Evolutionary conservation across 1,284 basidiomycete species (phyloP).

Genomic region (Amylostereum areolatum): DNA sequence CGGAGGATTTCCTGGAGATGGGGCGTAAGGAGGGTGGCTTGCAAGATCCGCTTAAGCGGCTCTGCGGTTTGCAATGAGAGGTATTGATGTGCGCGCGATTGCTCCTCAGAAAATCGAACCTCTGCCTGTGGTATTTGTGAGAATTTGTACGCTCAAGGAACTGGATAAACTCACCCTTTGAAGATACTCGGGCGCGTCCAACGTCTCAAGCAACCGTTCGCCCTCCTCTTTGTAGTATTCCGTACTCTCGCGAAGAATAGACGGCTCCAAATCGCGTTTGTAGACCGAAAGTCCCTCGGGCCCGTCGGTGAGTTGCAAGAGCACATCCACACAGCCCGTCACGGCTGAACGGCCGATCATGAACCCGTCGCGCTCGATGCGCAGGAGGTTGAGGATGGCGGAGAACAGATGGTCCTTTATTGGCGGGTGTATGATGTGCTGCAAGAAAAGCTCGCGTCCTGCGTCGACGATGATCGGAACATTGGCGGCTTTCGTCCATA

Average conservation of each 20-base stretch:
- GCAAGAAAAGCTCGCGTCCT: constrained; percentile 81
- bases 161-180: constrained; percentile 49
- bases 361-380: constrained; percentile 88
- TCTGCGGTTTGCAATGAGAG: constrained; percentile 71
- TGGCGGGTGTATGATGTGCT: constrained; percentile 78
- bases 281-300: constrained; percentile 67
- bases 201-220: constrained; percentile 61
- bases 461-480: constrained; percentile 82
- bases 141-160: constrained; percentile 10
- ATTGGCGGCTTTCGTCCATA: constrained; percentile 66
- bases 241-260: constrained; percentile 73
- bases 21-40: constrained; percentile 72
- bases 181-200: constrained; percentile 82
- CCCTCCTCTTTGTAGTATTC: constrained; percentile 82
- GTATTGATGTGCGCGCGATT: constrained; percentile 86
- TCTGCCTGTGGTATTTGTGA: constrained; percentile 58
- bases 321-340: constrained; percentile 86
- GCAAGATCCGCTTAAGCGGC: constrained; percentile 72
- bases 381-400: constrained; percentile 84
- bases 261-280: constrained; percentile 80
- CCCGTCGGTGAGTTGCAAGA: constrained; percentile 59
- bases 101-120: constrained; percentile 78
- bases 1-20: constrained; percentile 74
- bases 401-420: constrained; percentile 81
- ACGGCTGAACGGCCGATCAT: constrained; percentile 89